Evolutionary conservation across 306 rosid genomes (phyloP), one percentile per base, ranked within the genome.

Genomic region (Cucurbita pepo): DNA sequence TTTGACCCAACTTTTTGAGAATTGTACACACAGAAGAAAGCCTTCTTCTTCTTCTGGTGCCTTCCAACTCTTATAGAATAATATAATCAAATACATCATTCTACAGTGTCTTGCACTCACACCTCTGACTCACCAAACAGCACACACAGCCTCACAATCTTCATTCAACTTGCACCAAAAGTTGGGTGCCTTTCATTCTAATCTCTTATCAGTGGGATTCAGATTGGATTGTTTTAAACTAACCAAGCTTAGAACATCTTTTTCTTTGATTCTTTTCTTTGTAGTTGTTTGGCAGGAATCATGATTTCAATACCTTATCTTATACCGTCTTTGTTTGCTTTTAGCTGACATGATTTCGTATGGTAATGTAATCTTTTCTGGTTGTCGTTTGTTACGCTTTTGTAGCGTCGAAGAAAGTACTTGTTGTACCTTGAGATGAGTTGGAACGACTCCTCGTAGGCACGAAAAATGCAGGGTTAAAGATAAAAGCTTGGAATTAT

Each of bases 1-100:
- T 30, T 67, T 67, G 73, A 67, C 73, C 73, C 56, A 67, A 67
- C 73, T 44, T 66, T 66, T 66, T 44, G 55, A 66, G 55, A 66
- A 66, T 66, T 44, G 38, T 8, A 18, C 70, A 63, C n/a, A 63
- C 70, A 30, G 34, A 38, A 30, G 34, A 38, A 8, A 62, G 11
- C 69, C 69, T 14, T 30, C 70, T 40, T 30, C 30, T 48, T 48
- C 34, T 30, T 30, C 34, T 38, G 70, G 70, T 63, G 70, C 51
- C 70, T 40, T 63, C 70, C 70, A 63, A 63, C 70, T 65, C 34
- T 65, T 38, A 18, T 38, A 62, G 50, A 62, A 40, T 38, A 62
- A 38, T 38, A 38, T 38, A 38, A 62, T 37, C 69, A 62, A 53
- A 43, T 43, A 41, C 71, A 64, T 43, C 71, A 65, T 19, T 18